Evolutionary conservation across 306 rosid genomes (phyloP), one percentile per base, ranked within the genome.

Genomic region (Fragaria nilgerrensis): DNA sequence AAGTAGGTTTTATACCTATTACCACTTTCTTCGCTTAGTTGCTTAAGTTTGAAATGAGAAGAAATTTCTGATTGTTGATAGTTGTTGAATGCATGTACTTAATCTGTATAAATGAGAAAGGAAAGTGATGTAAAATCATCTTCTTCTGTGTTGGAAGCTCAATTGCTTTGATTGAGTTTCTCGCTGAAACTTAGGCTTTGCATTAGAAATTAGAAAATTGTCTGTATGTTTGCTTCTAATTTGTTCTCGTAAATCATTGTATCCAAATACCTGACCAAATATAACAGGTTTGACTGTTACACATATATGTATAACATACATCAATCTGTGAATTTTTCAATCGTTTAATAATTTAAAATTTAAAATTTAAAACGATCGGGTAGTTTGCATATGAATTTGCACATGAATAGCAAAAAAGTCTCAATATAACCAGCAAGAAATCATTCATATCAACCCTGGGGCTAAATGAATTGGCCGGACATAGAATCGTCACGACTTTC

Each of bases 51-150:
- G 81, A 77, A 78, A 36, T 77, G 80, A 81, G 75, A 50, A 25
- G 75, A 44, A 25, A 22, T 62, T 77, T 64, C 55, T 11, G 47
- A 39, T 66, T 72, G 89, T 87, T 83, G 77, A 90, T 87, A 85
- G 87, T 79, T 81, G 75, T 79, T 85, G 82, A 85, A 75, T 77
- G 94, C 80, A 75, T 75, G 87, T 47, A 88, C 80, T 85, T 85
- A 80, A 3, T 79, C 79, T 92, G 90, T 87, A 84, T 75, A 92
- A 87, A 84, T 73, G 37, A 55, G 65, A 48, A 73, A 78, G 82
- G 61, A 77, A 85, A 85, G 81, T 72, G 75, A 82, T 75, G 91
- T 92, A 80, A 75, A 86, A 85, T 45, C n/a, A 25, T 29, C 36
- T 63, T 44, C 71, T 78, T 81, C 45, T 43, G 45, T 74, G 76